Evolutionary conservation across 2,329 filamentous ascomycete genomes (phyloP).

Genomic region (Fusarium caatingaense): DNA sequence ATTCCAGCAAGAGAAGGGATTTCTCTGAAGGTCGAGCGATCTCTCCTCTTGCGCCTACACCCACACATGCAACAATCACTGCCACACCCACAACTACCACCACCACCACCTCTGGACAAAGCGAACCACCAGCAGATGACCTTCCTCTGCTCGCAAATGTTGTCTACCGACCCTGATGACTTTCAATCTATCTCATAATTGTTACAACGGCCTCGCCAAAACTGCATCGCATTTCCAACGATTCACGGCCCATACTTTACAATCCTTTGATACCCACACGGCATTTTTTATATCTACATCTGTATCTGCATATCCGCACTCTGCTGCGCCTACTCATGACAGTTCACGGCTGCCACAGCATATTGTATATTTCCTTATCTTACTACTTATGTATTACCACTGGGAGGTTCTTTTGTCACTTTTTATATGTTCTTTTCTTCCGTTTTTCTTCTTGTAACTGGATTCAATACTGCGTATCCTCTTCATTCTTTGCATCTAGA

Average conservation of each 20-base stretch:
- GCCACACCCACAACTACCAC: constrained; percentile 18
- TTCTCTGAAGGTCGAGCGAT: constrained; percentile 38
- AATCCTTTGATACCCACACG: constrained; percentile 46
- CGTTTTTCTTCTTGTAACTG: neutral
- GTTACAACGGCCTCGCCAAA: constrained; percentile 16
- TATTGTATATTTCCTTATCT: constrained; percentile 30
- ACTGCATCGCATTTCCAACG: constrained; percentile 33
- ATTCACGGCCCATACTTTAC: constrained; percentile 45
- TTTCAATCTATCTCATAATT: constrained; percentile 9
- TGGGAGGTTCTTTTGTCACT: constrained; percentile 21
- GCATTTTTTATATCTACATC: constrained; percentile 16
- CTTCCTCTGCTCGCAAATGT: constrained; percentile 61
- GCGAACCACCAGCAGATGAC: constrained; percentile 46
- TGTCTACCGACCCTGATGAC: constrained; percentile 59
- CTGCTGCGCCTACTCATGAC: constrained; percentile 25
- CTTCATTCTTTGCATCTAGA: constrained; percentile 15
- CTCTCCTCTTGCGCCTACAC: constrained; percentile 52
- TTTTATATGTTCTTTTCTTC: neutral
- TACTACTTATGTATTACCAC: constrained; percentile 23
- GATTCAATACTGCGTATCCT: neutral
- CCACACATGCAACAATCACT: constrained; percentile 47
- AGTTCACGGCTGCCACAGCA: constrained; percentile 40
- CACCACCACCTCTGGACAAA: constrained; percentile 17
- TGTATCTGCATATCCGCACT: constrained; percentile 14
- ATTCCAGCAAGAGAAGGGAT: constrained; percentile 32